These are phyloP conservation scores for Mitragyna speciosa DNA, from an alignment of 257 asterid genomes.

Conservation along the genomic window DNA sequence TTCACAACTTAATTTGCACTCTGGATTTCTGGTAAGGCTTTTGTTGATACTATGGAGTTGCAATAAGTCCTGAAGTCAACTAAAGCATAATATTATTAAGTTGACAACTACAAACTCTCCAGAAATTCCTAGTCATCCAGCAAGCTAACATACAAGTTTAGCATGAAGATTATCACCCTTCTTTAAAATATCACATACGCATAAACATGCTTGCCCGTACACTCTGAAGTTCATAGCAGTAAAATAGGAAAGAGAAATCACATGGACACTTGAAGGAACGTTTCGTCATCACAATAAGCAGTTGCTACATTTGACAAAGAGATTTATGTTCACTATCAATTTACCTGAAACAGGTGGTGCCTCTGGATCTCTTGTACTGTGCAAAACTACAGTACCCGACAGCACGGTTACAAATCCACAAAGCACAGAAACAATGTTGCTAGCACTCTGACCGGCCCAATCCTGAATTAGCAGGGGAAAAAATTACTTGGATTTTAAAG, in stretches of 20 bases:
- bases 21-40: too few species aligned
- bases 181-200: background rate
- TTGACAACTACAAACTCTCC: too few species aligned
- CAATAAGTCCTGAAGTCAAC: background rate
- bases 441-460: constrained; percentile 86
- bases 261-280: background rate
- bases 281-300: too few species aligned
- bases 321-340: background rate
- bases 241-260: background rate
- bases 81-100: background rate
- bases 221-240: too few species aligned
- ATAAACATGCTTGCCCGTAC: too few species aligned
- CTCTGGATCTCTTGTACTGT: constrained; percentile 64
- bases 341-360: constrained; percentile 58
- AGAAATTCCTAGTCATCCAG: background rate
- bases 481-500: background rate
- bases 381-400: constrained; percentile 83
- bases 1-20: too few species aligned
- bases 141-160: background rate
- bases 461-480: constrained; percentile 45
- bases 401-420: constrained; percentile 81
- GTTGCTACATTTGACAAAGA: background rate
- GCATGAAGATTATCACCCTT: background rate
- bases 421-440: constrained; percentile 63
- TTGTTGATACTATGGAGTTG: too few species aligned